phyloP scores from a whole-genome alignment of 2,329 filamentous ascomycete species.

The Botrytis deweyae region DNA sequence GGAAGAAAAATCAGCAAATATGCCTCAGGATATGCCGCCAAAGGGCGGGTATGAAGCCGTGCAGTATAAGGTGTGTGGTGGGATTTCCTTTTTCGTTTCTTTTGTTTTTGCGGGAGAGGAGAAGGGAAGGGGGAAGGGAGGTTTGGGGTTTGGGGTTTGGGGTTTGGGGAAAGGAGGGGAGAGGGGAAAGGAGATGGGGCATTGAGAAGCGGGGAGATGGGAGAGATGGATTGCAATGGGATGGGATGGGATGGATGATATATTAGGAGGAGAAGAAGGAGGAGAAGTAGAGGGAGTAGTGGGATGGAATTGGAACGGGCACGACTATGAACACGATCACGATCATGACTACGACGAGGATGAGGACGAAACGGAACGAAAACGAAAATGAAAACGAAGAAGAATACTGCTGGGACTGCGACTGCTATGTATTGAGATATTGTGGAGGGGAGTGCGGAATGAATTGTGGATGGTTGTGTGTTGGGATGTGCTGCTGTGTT shows the following conservation, averaged over 20 bases:
- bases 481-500: not conserved
- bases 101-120: not conserved
- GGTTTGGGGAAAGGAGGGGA: not conserved
- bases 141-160: not conserved
- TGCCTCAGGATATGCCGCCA: constrained; percentile 98
- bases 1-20: constrained; percentile 48
- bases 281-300: not conserved
- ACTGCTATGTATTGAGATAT: not conserved
- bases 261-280: too few relatives aligned
- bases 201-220: too few relatives aligned
- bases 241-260: not conserved
- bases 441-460: not conserved
- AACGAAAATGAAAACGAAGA: too few relatives aligned
- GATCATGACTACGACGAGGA: not conserved
- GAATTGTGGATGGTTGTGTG: not conserved
- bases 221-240: not conserved
- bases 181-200: too few relatives aligned
- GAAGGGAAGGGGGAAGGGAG: too few relatives aligned
- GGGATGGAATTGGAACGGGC: constrained; percentile 14
- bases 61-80: constrained; percentile 79
- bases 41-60: constrained; percentile 91
- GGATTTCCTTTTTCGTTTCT: constrained; percentile 27
- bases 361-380: not conserved
- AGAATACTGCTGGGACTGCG: not conserved
- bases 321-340: not conserved